Percentiles rank a stretch among this genome's conserved stretches.
Conservation (phyloP, 495 filamentous ascomycete genomes). For the Filosporella fistucella region DNA sequence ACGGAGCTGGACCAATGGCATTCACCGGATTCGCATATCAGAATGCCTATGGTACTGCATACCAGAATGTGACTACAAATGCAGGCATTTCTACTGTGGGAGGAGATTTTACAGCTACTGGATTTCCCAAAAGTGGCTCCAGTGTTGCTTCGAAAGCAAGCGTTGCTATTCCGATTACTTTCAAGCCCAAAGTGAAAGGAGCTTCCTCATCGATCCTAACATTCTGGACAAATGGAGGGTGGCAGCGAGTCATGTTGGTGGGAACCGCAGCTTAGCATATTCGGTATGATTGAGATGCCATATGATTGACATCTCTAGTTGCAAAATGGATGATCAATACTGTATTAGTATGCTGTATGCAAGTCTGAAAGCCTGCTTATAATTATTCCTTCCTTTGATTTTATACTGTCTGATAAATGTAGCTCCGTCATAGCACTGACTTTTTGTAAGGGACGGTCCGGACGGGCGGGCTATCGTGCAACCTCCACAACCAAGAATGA, state of each 20-base stretch:
- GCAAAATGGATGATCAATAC: too few species aligned
- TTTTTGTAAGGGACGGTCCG: too few species aligned
- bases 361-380: too few species aligned
- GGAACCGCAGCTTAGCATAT: neutral
- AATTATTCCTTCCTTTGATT: too few species aligned
- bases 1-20: neutral
- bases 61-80: neutral
- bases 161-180: conserved; percentile 21
- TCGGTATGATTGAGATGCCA: too few species aligned
- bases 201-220: neutral
- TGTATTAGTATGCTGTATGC: too few species aligned
- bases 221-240: conserved; percentile 1
- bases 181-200: neutral
- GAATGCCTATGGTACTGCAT: neutral
- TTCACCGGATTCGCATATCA: conserved; percentile 9
- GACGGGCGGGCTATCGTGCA: too few species aligned
- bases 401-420: too few species aligned
- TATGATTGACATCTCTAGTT: too few species aligned
- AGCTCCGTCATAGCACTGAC: too few species aligned
- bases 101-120: conserved; percentile 23
- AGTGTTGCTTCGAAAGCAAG: conserved; percentile 20
- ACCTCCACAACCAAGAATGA: too few species aligned
- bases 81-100: neutral
- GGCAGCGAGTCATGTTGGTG: neutral
- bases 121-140: conserved; percentile 23